A percentile compares a stretch with the other conserved stretches of the same genome.
Conservation (phyloP, 306 rosid genomes). For the Canavalia gladiata region DNA sequence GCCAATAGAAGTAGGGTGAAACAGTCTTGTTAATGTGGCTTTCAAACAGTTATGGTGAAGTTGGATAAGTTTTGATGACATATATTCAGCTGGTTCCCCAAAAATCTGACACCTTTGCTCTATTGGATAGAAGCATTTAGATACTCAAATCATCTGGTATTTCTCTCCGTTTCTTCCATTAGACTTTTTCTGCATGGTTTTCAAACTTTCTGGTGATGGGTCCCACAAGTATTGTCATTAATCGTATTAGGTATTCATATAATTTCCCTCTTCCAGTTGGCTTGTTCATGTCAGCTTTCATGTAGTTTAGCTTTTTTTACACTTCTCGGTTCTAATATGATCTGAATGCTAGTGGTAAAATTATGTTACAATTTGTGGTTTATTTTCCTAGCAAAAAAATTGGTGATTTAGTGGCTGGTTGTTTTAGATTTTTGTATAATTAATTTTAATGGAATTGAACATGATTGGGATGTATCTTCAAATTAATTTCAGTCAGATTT, state of each 20-base stretch:
- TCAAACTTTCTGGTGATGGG: constrained; percentile 23
- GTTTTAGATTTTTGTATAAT: no score
- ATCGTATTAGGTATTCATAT: background rate
- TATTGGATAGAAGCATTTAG: constrained; percentile 20
- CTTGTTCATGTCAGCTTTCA: constrained; percentile 32
- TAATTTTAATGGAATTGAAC: no score
- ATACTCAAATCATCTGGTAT: background rate
- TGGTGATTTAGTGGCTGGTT: background rate
- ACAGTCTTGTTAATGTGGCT: background rate
- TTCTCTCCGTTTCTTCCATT: background rate
- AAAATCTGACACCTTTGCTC: background rate
- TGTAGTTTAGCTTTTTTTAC: constrained; percentile 19
- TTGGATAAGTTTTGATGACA: constrained; percentile 5
- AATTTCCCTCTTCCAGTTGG: constrained; percentile 21
- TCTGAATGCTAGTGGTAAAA: constrained; percentile 8
- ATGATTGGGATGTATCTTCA: no score
- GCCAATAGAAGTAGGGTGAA: constrained; percentile 22
- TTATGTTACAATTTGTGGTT: constrained; percentile 4
- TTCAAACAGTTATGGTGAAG: constrained; percentile 16
- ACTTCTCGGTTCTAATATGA: background rate
- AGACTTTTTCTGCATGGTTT: constrained; percentile 28
- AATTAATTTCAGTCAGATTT: no score
- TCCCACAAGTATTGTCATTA: background rate
- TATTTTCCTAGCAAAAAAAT: background rate
- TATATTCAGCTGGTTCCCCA: constrained; percentile 19